Base-by-base conservation (phyloP, 495 filamentous ascomycete genomes). In the Penicillium nucicola region DNA sequence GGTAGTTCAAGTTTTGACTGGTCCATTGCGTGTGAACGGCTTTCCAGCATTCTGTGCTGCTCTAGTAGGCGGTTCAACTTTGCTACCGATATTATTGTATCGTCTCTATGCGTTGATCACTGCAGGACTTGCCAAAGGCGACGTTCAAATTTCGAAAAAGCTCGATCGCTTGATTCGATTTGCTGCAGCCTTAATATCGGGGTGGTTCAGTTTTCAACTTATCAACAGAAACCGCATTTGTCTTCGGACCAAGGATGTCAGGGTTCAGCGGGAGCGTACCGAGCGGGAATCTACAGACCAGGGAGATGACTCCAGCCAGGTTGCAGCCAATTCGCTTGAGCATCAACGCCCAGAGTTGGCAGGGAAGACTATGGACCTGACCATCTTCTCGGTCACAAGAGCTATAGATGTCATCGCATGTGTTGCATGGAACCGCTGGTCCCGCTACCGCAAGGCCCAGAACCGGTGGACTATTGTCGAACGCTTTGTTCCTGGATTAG, bases 21-120 rank as follows among this genome's bases (percentile, higher is more conserved):
- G 61, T 45, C 57, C 74, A 42, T 42, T 77, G 19, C 69, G 69
- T 18, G 37, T 70, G 17, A 65, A 75, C 57, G 68, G 85, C 33
- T 93, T 96, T 60, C 88, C 92, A 25, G 82, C 89, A 5, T 93
- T 90, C 62, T 95, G 91, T 68, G 92, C 81, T 10, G 68, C 76
- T 13, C 68, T 93, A 14, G 79, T 92, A 38, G 89, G 88, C 31
- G 87, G 88, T 23, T 89, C 85, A 51, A 89, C 86, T 13, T 56
- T 91, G 39, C 68, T 93, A n/a, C 84, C 79, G 52, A 34, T 66
- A 8, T 25, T 70, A 30, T 54, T 69, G 40, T 62, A 70, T 48
- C 62, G 54, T 25, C 51, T 67, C 44, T 77, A 50, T 53, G 61
- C 54, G 39, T 55, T 42, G 62, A 37, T 63, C 47, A 32, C 47